Base-by-base conservation (phyloP, 2,329 filamentous ascomycete species). In the Penicillium vulpinum region DNA sequence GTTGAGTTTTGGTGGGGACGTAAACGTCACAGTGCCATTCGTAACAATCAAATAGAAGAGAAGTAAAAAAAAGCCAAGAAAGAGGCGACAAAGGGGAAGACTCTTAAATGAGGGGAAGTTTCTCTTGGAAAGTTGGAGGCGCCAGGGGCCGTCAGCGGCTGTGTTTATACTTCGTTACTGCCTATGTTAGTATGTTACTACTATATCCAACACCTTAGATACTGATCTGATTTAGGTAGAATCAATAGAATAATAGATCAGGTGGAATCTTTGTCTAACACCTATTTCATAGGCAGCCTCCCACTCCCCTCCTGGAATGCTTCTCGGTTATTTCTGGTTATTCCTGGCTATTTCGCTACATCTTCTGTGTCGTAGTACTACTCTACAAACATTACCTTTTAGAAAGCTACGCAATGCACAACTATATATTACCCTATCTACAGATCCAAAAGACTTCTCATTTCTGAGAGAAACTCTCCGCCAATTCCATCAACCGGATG, bases 71-170 rank as follows among this genome's bases (percentile, higher is more conserved):
- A 26, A 36, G n/a, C n/a, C n/a, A n/a, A n/a, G n/a, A 45, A 43
- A 45, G 40, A 51, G 56, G 45, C 35, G 31, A 26, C 26, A 35
- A 50, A 54, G 13, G 22, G 40, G 29, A 41, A 38, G 43, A 38
- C 6, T 11, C 18, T 71, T 71, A 67, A 63, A 60, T 63, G 63
- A 63, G 61, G 61, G 60, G 66, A 63, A 67, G 55, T 57, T 60
- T 33, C 6, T 53, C 48, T n/a, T n/a, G n/a, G n/a, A 52, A 52
- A 66, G 59, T 57, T 45, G 56, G 58, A 57, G 51, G 54, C 57
- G 51, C 56, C 64, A 65, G 62, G 63, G 60, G 60, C 50, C 51
- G 49, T 54, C 47, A 53, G 48, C 48, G 56, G 24, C 36, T 44
- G 51, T 56, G 54, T 49, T 54, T 60, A 59, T 57, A 60, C 70